A percentile compares a stretch with the other conserved stretches of the same genome.
phyloP scores from a whole-genome alignment of 306 rosid species.

The Benincasa hispida region DNA sequence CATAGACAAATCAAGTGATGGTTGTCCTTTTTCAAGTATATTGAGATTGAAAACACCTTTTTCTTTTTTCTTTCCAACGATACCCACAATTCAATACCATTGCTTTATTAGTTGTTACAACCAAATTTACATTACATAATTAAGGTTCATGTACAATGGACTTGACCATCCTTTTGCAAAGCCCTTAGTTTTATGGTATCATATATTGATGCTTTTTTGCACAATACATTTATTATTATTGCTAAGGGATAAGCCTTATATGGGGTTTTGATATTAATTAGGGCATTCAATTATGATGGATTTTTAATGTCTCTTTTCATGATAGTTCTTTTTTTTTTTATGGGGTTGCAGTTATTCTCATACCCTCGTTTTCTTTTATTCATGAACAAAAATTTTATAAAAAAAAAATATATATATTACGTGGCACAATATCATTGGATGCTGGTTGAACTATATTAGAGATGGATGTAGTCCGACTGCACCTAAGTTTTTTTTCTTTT shows the following conservation, averaged over 20 bases:
- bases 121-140: neutral
- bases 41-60: neutral
- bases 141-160: neutral
- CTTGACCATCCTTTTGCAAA: neutral
- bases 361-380: too few species aligned
- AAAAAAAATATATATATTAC: too few species aligned
- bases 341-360: too few species aligned
- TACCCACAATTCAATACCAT: neutral
- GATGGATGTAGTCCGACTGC: too few species aligned
- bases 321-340: too few species aligned
- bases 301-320: too few species aligned
- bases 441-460: too few species aligned
- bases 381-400: too few species aligned
- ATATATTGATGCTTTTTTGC: neutral
- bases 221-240: neutral
- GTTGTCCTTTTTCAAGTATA: neutral
- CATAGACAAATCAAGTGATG: neutral
- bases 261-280: neutral
- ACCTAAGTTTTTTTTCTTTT: too few species aligned
- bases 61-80: neutral
- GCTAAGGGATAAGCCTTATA: neutral
- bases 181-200: neutral
- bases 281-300: neutral
- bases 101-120: conserved; percentile 1
- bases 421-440: too few species aligned